Percentiles rank a stretch among this genome's conserved stretches.
Evolutionary conservation across 305 asterid species (phyloP).

Genomic region (Fraxinus dipetala): DNA sequence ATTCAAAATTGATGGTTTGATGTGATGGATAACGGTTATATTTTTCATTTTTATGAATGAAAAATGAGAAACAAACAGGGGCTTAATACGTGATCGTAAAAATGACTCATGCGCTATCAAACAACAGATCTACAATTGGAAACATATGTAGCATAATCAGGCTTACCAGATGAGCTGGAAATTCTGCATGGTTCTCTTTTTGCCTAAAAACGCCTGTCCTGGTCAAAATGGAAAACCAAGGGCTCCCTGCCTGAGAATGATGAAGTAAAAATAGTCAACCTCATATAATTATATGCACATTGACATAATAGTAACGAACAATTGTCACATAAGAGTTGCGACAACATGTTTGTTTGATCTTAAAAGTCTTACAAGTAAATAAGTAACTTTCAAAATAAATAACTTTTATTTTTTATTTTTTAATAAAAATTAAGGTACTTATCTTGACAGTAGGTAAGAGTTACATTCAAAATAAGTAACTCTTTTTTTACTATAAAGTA

Average conservation of each 20-base stretch:
- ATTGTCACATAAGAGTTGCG: background rate
- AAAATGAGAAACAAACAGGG: too few species aligned
- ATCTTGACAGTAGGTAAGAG: background rate
- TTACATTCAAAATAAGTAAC: background rate
- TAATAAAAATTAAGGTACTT: background rate
- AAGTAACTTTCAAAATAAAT: background rate
- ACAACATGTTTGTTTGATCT: background rate
- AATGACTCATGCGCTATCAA: background rate
- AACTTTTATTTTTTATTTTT: too few species aligned
- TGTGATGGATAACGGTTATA: too few species aligned
- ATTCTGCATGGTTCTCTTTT: constrained; percentile 49
- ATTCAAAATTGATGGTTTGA: too few species aligned
- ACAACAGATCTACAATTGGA: background rate
- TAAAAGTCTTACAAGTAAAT: background rate
- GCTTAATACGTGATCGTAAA: background rate
- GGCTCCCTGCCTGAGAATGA: constrained; percentile 54
- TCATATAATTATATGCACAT: background rate
- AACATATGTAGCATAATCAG: background rate
- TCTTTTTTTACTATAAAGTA: background rate
- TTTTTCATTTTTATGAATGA: too few species aligned
- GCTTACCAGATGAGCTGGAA: constrained; percentile 65
- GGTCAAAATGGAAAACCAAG: constrained; percentile 70
- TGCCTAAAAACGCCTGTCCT: constrained; percentile 67
- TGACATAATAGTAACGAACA: background rate
- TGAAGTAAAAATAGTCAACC: background rate